phyloP scores from a whole-genome alignment of 371 early-diverging fungal genomes.

The Mucor irregularis region DNA sequence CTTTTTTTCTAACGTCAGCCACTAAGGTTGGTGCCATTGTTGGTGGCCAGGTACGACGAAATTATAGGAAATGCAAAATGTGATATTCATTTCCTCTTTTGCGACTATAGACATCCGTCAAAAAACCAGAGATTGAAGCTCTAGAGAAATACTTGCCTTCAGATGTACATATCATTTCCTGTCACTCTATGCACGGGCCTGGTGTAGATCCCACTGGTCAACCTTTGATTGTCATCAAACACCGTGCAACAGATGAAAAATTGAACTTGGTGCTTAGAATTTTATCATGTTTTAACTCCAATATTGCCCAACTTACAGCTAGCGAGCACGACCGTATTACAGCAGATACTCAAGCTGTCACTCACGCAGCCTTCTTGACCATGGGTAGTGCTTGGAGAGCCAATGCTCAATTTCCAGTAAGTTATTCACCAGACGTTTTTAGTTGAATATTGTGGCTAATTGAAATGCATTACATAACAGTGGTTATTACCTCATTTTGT shows the following conservation, averaged over 20 bases:
- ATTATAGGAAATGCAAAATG: neutral
- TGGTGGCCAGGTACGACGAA: conserved; percentile 60
- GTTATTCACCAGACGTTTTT: neutral
- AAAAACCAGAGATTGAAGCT: conserved; percentile 89
- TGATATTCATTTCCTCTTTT: neutral
- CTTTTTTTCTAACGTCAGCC: conserved; percentile 50
- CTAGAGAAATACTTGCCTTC: conserved; percentile 82
- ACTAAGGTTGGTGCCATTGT: conserved; percentile 90
- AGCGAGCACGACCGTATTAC: conserved; percentile 94
- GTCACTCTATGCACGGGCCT: conserved; percentile 97
- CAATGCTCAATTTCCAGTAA: conserved; percentile 78
- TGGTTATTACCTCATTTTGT: conserved; percentile 88
- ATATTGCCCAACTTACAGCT: conserved; percentile 76
- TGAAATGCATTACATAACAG: conserved; percentile 24
- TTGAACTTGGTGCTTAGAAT: conserved; percentile 64
- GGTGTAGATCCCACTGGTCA: conserved; percentile 82
- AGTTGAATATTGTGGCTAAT: neutral
- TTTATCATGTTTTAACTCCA: conserved; percentile 73
- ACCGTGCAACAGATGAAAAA: conserved; percentile 66
- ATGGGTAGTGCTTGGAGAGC: conserved; percentile 96
- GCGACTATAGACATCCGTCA: conserved; percentile 85
- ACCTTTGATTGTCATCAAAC: conserved; percentile 84
- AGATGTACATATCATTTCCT: conserved; percentile 91
- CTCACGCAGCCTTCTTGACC: conserved; percentile 90
- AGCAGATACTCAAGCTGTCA: conserved; percentile 97